Conservation (phyloP, 2,329 filamentous ascomycete species). For the Cytospora leucostoma region DNA sequence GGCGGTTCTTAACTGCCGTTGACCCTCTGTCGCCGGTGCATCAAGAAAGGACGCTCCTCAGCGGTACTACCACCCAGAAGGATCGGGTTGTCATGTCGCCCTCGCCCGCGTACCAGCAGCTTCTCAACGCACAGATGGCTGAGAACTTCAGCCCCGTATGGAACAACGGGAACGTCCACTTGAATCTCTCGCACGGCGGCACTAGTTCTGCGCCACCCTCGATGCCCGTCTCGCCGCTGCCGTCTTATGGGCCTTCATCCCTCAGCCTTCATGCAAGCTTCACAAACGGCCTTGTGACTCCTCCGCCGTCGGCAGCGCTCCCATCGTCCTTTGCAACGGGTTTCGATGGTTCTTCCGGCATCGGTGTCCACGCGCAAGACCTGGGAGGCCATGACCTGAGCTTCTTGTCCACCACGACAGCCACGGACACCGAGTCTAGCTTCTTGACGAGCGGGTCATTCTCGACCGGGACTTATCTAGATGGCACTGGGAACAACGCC, state of each 20-base stretch:
- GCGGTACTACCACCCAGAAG: constrained; percentile 34
- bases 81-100: constrained; percentile 55
- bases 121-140: constrained; percentile 56
- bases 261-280: constrained; percentile 52
- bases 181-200: constrained; percentile 8
- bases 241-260: constrained; percentile 24
- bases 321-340: constrained; percentile 48
- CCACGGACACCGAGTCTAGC: constrained; percentile 36
- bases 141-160: constrained; percentile 57
- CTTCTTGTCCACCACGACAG: constrained; percentile 41
- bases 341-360: constrained; percentile 41
- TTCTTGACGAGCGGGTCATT: constrained; percentile 32
- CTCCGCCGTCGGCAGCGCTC: constrained; percentile 56
- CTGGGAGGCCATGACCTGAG: constrained; percentile 38
- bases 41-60: constrained; percentile 49
- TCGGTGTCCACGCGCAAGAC: constrained; percentile 31
- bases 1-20: constrained; percentile 63
- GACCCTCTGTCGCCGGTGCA: constrained; percentile 62
- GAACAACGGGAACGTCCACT: constrained; percentile 37
- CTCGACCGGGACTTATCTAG: constrained; percentile 35
- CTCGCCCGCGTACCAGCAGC: constrained; percentile 52
- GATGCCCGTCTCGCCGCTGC: constrained; percentile 24
- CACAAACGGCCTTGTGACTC: constrained; percentile 55
- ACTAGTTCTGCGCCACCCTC: constrained; percentile 23
- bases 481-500: constrained; percentile 12